A percentile compares a stretch with the other conserved stretches of the same genome.
These are phyloP conservation scores for Colletotrichum gigasporum DNA, from an alignment of 2,329 filamentous ascomycete species.

Conservation along the genomic window DNA sequence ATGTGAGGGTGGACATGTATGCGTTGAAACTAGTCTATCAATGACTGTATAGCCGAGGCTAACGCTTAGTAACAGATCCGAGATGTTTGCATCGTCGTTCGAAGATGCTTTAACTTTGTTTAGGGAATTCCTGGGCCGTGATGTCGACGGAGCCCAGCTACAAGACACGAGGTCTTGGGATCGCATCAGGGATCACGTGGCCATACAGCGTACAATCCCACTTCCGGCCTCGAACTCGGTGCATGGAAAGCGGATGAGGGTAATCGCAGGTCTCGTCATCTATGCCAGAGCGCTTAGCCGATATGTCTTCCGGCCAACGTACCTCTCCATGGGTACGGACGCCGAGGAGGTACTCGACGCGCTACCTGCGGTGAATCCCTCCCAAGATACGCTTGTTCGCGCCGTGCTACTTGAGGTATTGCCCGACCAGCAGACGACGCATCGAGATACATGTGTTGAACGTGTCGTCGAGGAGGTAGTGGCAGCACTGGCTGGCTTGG, in stretches of 20 bases:
- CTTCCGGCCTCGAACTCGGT: constrained; percentile 2
- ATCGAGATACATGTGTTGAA: neutral
- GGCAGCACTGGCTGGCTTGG: neutral
- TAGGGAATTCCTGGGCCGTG: neutral
- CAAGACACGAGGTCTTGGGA: neutral
- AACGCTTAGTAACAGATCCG: too few species aligned
- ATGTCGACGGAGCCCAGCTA: neutral
- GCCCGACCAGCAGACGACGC: neutral
- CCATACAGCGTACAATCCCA: neutral
- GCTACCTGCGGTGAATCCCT: neutral
- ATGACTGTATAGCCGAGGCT: too few species aligned
- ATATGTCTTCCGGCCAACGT: neutral
- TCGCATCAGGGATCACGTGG: neutral
- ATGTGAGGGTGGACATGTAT: too few species aligned
- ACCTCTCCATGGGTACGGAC: neutral
- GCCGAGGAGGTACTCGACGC: neutral
- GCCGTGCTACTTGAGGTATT: neutral
- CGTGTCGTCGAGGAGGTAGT: neutral
- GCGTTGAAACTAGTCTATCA: too few species aligned
- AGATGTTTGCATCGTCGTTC: too few species aligned
- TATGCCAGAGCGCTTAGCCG: neutral
- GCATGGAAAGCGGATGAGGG: neutral
- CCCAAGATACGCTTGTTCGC: neutral
- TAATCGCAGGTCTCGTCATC: neutral
- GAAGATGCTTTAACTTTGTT: neutral